Evolutionary conservation across 2,329 filamentous ascomycete genomes (phyloP).

Genomic region (Fusarium pseudograminearum): DNA sequence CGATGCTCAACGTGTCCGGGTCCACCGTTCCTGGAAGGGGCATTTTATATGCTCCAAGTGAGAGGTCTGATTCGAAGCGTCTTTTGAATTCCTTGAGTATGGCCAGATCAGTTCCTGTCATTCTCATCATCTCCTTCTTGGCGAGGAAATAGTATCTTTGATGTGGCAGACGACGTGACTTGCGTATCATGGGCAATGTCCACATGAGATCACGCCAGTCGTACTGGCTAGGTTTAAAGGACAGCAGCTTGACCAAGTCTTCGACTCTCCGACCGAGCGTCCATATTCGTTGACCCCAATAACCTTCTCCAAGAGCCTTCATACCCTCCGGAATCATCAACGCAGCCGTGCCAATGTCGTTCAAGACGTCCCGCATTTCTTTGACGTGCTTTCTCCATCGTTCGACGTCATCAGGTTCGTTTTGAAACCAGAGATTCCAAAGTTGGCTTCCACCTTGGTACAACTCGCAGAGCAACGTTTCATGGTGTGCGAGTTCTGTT

Average conservation of each 20-base stretch:
- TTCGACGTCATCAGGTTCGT: not conserved
- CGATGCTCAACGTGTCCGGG: conserved; percentile 26
- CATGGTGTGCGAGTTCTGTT: conserved; percentile 35
- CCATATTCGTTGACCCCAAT: conserved; percentile 36
- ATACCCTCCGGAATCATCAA: not conserved
- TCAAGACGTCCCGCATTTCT: conserved; percentile 2
- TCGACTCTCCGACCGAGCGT: conserved; percentile 13
- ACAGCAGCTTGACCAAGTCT: conserved; percentile 29
- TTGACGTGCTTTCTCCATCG: conserved; percentile 14
- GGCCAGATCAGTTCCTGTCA: conserved; percentile 22
- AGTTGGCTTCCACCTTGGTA: conserved; percentile 30
- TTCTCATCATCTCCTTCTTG: conserved; percentile 40
- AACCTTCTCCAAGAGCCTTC: conserved; percentile 1
- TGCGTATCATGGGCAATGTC: conserved; percentile 45
- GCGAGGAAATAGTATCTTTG: conserved; percentile 40
- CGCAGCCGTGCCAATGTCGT: not conserved
- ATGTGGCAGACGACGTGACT: conserved; percentile 31
- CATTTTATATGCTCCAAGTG: conserved; percentile 36
- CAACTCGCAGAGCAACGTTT: conserved; percentile 43
- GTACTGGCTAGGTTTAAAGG: conserved; percentile 1
- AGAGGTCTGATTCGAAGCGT: conserved; percentile 18
- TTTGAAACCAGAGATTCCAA: conserved; percentile 31
- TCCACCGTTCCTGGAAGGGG: conserved; percentile 22
- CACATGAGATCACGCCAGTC: conserved; percentile 41
- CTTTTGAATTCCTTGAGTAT: conserved; percentile 29